phyloP scores from a whole-genome alignment of 305 asterid species.

The Nicotiana rustica region DNA sequence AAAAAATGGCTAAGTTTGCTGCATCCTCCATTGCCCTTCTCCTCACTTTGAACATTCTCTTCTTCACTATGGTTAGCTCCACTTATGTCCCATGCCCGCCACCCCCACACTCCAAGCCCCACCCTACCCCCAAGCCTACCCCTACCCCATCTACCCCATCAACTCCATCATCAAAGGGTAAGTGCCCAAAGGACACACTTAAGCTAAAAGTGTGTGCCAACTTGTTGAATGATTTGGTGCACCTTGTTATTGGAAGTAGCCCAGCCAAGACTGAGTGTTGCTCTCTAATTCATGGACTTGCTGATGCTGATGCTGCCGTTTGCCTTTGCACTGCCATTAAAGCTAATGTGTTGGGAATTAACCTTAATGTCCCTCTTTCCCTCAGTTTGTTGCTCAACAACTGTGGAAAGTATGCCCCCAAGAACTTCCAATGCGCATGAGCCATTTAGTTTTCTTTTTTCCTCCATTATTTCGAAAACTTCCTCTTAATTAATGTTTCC shows the following conservation, averaged over 20 bases:
- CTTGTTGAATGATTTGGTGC: too few species aligned
- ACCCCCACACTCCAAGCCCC: slow-evolving; percentile 32
- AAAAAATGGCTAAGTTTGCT: slow-evolving; percentile 41
- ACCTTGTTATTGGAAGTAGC: too few species aligned
- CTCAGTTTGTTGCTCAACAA: slow-evolving; percentile 41
- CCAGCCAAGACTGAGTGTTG: too few species aligned
- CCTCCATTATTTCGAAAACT: not conserved
- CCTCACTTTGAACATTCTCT: slow-evolving; percentile 40
- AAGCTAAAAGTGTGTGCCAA: slow-evolving; percentile 28
- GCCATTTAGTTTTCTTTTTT: not conserved
- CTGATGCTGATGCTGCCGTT: too few species aligned
- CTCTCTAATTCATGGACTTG: too few species aligned
- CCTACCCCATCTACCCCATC: not conserved
- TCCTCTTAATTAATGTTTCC: not conserved
- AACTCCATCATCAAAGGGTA: too few species aligned
- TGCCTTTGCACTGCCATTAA: slow-evolving; percentile 47
- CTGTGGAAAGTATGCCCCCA: slow-evolving; percentile 38
- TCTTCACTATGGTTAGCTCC: slow-evolving; percentile 44
- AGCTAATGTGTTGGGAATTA: slow-evolving; percentile 46
- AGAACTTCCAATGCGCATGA: slow-evolving; percentile 32
- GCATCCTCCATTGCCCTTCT: slow-evolving; percentile 36
- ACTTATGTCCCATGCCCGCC: slow-evolving; percentile 43
- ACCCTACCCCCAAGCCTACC: slow-evolving; percentile 11
- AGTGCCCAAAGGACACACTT: slow-evolving; percentile 13
- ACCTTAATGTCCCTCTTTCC: slow-evolving; percentile 41